phyloP scores from a whole-genome alignment of 2,329 filamentous ascomycete genomes.

The Phoma sp. region DNA sequence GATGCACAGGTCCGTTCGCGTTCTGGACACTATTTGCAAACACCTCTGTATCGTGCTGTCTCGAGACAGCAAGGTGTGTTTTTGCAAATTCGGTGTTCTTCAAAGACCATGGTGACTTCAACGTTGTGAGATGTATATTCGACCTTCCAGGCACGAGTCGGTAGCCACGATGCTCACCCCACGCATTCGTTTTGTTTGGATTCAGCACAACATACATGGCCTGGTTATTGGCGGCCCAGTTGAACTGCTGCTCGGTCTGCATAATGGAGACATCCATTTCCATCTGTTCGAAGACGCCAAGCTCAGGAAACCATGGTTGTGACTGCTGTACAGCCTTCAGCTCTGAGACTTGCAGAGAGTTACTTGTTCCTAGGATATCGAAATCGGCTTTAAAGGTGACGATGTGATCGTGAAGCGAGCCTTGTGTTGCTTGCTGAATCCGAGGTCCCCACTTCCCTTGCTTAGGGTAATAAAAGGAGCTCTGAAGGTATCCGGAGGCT shows the following conservation, averaged over 20 bases:
- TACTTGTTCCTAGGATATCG: slow-evolving; percentile 45
- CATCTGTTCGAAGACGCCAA: slow-evolving; percentile 41
- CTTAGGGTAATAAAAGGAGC: slow-evolving; percentile 41
- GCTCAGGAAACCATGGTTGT: slow-evolving; percentile 46
- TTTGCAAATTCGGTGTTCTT: slow-evolving; percentile 48
- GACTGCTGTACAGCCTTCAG: slow-evolving; percentile 32
- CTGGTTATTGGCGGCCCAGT: slow-evolving; percentile 58
- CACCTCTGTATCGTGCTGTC: slow-evolving; percentile 57
- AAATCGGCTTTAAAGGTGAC: slow-evolving; percentile 53
- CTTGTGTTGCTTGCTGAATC: slow-evolving; percentile 48
- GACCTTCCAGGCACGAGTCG: slow-evolving; percentile 47
- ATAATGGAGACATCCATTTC: slow-evolving; percentile 41
- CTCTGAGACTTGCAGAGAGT: slow-evolving; percentile 45
- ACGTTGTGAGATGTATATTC: slow-evolving; percentile 45
- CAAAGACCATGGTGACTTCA: slow-evolving; percentile 46
- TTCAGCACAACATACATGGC: slow-evolving; percentile 62
- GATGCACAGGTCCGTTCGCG: slow-evolving; percentile 48
- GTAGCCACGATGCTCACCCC: slow-evolving; percentile 62
- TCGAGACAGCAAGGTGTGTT: slow-evolving; percentile 49
- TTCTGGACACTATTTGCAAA: slow-evolving; percentile 48
- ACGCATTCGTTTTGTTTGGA: slow-evolving; percentile 56
- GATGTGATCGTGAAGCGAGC: slow-evolving; percentile 46
- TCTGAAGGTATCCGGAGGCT: slow-evolving; percentile 43
- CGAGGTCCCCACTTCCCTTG: slow-evolving; percentile 48
- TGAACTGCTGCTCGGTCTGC: slow-evolving; percentile 56